Conservation (phyloP, 1,139 yeast genomes). For the Debaryomyces singareniensis region DNA sequence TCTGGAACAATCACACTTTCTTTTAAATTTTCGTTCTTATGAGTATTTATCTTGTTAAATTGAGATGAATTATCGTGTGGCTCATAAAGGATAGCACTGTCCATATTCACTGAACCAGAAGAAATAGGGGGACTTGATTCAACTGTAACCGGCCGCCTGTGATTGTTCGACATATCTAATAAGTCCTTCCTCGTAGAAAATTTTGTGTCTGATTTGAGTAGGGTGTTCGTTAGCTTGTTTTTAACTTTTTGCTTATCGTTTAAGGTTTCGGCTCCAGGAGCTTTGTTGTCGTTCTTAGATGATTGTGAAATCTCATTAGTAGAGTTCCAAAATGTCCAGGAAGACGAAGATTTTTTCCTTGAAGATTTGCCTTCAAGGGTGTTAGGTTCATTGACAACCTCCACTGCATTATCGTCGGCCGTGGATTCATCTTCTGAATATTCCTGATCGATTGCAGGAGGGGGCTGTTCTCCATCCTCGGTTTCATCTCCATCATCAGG, state of each 20-base stretch:
- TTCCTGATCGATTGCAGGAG: too few relatives aligned
- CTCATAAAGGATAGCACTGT: constrained; percentile 43
- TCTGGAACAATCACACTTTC: constrained; percentile 41
- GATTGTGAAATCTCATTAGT: constrained; percentile 7
- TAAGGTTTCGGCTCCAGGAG: too few relatives aligned
- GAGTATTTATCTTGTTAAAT: constrained; percentile 40
- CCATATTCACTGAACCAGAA: constrained; percentile 12
- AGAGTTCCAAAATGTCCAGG: constrained; percentile 36
- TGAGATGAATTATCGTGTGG: constrained; percentile 39
- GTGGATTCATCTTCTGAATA: too few relatives aligned
- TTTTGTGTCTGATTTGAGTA: constrained; percentile 28
- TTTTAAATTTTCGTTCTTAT: constrained; percentile 36
- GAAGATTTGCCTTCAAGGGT: too few relatives aligned
- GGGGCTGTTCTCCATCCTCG: too few relatives aligned
- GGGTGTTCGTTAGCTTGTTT: constrained; percentile 22
- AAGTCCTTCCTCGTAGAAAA: constrained; percentile 16
- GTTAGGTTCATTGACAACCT: too few relatives aligned
- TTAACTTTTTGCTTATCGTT: constrained; percentile 7
- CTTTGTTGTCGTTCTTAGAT: constrained; percentile 7
- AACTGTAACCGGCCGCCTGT: constrained; percentile 11
- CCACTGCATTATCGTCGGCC: too few relatives aligned
- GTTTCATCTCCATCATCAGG: too few relatives aligned
- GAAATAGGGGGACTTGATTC: constrained; percentile 19
- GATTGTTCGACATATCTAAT: constrained; percentile 34
- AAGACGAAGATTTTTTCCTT: constrained; percentile 5